These are phyloP conservation scores for Kipferlia bialata DNA, from an alignment of 78 protist species.

Conservation along the genomic window DNA sequence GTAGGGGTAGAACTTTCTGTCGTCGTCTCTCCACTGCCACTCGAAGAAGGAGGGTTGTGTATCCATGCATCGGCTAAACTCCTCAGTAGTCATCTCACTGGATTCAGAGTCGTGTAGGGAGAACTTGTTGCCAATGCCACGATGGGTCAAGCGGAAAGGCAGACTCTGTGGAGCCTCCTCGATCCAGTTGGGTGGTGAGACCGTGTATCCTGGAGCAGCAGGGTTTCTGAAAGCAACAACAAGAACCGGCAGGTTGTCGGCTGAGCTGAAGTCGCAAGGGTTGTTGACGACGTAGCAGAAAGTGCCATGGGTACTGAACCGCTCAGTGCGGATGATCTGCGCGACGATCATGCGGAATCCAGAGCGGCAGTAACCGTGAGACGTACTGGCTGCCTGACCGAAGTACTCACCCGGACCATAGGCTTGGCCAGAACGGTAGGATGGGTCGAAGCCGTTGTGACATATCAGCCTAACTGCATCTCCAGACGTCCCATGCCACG, in stretches of 20 bases:
- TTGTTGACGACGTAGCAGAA: neutral
- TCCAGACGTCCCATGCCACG: constrained; percentile 3
- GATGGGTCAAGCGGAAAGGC: too few relatives aligned
- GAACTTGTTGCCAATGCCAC: too few relatives aligned
- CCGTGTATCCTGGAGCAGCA: too few relatives aligned
- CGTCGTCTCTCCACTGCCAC: too few relatives aligned
- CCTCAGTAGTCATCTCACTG: too few relatives aligned
- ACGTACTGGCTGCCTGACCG: neutral
- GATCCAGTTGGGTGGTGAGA: too few relatives aligned
- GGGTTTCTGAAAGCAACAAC: too few relatives aligned
- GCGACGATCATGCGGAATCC: neutral
- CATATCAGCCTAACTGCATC: neutral
- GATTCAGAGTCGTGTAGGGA: too few relatives aligned
- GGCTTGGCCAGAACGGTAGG: neutral
- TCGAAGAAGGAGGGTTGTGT: too few relatives aligned
- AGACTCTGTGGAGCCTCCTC: too few relatives aligned
- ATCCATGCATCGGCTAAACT: too few relatives aligned
- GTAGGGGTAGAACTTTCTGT: too few relatives aligned
- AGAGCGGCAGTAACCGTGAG: neutral
- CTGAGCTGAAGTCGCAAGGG: neutral
- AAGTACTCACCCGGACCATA: constrained; percentile 10
- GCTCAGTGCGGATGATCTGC: neutral
- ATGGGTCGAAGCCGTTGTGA: neutral
- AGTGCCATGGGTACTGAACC: neutral
- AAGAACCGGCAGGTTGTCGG: neutral